Evolutionary conservation across 148 eudicot genomes (phyloP).

Genomic region (Silene uniflora): DNA sequence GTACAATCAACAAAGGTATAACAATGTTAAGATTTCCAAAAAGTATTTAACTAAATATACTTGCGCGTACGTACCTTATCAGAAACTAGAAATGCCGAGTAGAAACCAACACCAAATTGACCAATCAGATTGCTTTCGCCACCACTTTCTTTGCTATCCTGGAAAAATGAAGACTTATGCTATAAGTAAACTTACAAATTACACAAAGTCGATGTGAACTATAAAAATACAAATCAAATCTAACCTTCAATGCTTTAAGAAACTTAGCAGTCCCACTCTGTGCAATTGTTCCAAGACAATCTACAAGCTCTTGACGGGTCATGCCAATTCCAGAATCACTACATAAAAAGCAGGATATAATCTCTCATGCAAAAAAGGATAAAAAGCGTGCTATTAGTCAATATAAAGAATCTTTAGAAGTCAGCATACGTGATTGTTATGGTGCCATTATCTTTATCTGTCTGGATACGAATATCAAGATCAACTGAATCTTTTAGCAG

Average conservation of each 20-base stretch:
- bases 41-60: background rate
- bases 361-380: background rate
- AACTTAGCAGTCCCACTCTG: slow-evolving; percentile 99
- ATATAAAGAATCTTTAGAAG: background rate
- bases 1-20: background rate
- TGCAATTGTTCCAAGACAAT: slow-evolving; percentile 96
- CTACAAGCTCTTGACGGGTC: slow-evolving; percentile 89
- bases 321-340: slow-evolving; percentile 98
- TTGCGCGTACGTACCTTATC: slow-evolving; percentile 51
- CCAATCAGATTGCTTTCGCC: slow-evolving; percentile 89
- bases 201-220: background rate
- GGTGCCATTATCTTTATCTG: slow-evolving; percentile 84
- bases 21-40: background rate
- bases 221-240: background rate
- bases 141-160: slow-evolving; percentile 97
- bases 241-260: slow-evolving; percentile 81
- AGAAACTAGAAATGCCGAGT: slow-evolving; percentile 91
- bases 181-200: background rate
- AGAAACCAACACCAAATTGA: slow-evolving; percentile 99
- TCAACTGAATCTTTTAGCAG: slow-evolving; percentile 63
- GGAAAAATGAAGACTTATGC: slow-evolving; percentile 13
- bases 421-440: slow-evolving; percentile 76
- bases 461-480: slow-evolving; percentile 84
- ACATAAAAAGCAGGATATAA: slow-evolving; percentile 11
- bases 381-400: background rate